Conservation (phyloP, 805 yeast genomes). For the Ogataea neopini region DNA sequence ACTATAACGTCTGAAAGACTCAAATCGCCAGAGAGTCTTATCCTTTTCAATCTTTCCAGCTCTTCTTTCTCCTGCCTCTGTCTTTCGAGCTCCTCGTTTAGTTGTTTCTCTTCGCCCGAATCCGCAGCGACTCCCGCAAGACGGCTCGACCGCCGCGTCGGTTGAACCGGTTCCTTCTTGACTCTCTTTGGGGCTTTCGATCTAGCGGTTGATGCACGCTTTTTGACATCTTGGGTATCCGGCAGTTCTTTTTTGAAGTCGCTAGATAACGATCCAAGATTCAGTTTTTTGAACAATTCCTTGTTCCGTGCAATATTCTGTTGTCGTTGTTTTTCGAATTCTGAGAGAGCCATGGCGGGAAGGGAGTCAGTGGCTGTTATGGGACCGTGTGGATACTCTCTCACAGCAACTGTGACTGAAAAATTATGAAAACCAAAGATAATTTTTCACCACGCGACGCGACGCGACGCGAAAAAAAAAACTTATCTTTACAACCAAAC, state of each 20-base stretch:
- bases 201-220: slow-evolving; percentile 32
- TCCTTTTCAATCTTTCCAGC: slow-evolving; percentile 49
- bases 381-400: too few species aligned
- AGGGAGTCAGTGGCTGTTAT: too few species aligned
- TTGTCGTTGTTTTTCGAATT: slow-evolving; percentile 69
- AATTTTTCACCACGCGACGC: slow-evolving; percentile 2
- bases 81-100: slow-evolving; percentile 37
- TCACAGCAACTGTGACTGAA: background rate
- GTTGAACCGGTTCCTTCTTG: slow-evolving; percentile 40
- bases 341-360: slow-evolving; percentile 38
- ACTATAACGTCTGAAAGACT: slow-evolving; percentile 57
- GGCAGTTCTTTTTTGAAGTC: slow-evolving; percentile 51
- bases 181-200: slow-evolving; percentile 28
- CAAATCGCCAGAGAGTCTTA: slow-evolving; percentile 67
- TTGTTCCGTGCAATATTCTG: slow-evolving; percentile 84
- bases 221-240: slow-evolving; percentile 21
- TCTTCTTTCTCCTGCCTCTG: slow-evolving; percentile 37
- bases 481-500: background rate
- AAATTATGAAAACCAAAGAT: background rate
- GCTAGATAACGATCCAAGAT: slow-evolving; percentile 57
- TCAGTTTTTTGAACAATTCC: slow-evolving; percentile 68
- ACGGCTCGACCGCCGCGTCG: slow-evolving; percentile 76
- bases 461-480: background rate
- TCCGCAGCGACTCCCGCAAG: slow-evolving; percentile 63
- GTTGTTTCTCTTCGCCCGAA: slow-evolving; percentile 49